These are phyloP conservation scores for Dendrobium officinale DNA, from an alignment of 106 monocot genomes.

Conservation along the genomic window DNA sequence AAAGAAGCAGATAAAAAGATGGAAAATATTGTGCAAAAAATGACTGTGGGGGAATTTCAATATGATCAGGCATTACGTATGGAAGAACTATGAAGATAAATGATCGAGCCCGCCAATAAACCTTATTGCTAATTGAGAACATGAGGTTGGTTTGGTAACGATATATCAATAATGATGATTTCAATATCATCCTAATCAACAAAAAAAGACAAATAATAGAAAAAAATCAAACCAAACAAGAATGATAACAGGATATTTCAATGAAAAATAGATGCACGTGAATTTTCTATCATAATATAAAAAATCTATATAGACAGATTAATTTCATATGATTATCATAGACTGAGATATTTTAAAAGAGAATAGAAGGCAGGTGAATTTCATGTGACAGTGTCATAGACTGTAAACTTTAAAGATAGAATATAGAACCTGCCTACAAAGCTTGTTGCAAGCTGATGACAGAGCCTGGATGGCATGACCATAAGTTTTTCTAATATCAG, in stretches of 20 bases:
- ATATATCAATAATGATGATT: background rate
- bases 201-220: background rate
- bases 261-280: background rate
- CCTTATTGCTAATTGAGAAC: background rate
- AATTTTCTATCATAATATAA: background rate
- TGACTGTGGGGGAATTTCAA: background rate
- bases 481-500: slow-evolving; percentile 65
- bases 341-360: background rate
- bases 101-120: background rate
- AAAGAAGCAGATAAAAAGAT: background rate
- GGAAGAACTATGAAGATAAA: too few species aligned
- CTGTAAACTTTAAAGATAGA: slow-evolving; percentile 10
- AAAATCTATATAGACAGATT: background rate
- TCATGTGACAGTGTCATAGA: background rate
- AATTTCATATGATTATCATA: background rate
- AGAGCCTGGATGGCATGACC: slow-evolving; percentile 80
- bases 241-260: background rate
- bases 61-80: background rate
- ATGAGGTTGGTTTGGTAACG: background rate
- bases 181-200: background rate
- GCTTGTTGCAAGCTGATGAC: slow-evolving; percentile 71
- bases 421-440: slow-evolving; percentile 81
- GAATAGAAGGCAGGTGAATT: background rate
- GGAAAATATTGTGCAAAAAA: background rate
- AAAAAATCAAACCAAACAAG: background rate